Base-by-base conservation (phyloP, 2,329 filamentous ascomycete genomes). In the Paecilomyces formosus region DNA sequence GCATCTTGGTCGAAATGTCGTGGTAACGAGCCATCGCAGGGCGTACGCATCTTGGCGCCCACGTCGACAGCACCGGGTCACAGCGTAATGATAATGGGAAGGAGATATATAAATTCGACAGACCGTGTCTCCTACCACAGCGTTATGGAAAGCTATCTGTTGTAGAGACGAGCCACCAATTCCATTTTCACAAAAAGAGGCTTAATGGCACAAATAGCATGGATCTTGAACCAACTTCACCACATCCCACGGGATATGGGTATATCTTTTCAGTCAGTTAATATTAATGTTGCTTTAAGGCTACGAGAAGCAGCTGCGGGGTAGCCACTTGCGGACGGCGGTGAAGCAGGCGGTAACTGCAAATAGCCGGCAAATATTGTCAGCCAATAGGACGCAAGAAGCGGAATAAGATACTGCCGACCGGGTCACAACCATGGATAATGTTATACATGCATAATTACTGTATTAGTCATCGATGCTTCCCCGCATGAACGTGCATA, bases 1-100 rank as follows among this genome's bases (percentile, higher is more conserved):
- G 75, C 75, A 63, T 76, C 69, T 1, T 69, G 66, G 21, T 68
- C 65, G 58, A 76, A 73, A 3, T 63, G 68, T 53, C 72, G 68
- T 51, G 61, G 59, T 3, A 59, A 58, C 1, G 55, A 31, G 31
- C 54, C 54, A 6, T 53, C 35, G 13, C 54, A 45, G 15, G 50
- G 56, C 39, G 59, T 58, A 57, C 63, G 62, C 60, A 66, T 62
- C 18, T 62, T 63, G 55, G 55, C 57, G 31, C 53, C 35, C 26
- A 55, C 35, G 13, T 45, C 35, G 35, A 45, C 8, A n/a, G 35
- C 15, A 21, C 35, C 18, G 35, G 15, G 15, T 18, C 8, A 7
- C 5, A 6, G n/a, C 15, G 13, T n/a, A 39, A 4, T 12, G 1
- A 18, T 15, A 18, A 6, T 45, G 18, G 18, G 6, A 21, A n/a